Evolutionary conservation across 2,329 filamentous ascomycete species (phyloP), one percentile per base, ranked within the genome.

Genomic region (Ceratocystis lukuohia): DNA sequence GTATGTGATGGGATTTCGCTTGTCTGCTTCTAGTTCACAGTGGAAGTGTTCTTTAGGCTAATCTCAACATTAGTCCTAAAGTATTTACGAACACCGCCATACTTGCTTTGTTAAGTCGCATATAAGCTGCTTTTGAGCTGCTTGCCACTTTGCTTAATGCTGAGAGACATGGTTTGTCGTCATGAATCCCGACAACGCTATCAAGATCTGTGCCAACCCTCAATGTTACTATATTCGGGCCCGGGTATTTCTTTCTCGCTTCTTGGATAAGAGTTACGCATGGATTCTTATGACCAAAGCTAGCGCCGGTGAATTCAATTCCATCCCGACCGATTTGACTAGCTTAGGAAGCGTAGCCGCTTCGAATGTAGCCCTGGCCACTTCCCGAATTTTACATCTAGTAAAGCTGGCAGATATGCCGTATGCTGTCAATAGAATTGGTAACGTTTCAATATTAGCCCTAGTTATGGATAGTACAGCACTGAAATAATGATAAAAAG

Each of bases 241-340:
- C 56, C 7, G 71, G 72, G 50, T 71, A 74, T 56, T 71, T 68
- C 1, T 53, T 61, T 48, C 66, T 46, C 5, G 72, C 73, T 65
- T 74, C 73, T 3, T 70, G 62, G 8, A 74, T 70, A 15, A 75
- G 68, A 2, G 72, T 68, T 28, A 72, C 69, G 59, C 70, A 71
- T 28, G 74, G 72, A 53, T 74, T 75, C 64, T 75, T 75, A 44
- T 72, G 69, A 2, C 72, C 72, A 25, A 74, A 70, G 0, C 69
- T 72, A 1, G 71, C 72, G 57, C 74, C 73, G 28, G 74, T 69
- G 44, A 73, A 74, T 22, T 72, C 70, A 2, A 72, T 65, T 5
- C 64, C 66, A 15, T 72, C 70, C 8, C 71, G 69, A 25, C 72
- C 72, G 6, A 73, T 15, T 33, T 65, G 41, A 73, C 71, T 4